Evolutionary conservation across 768 basidiomycete species (phyloP).

Genomic region (Nevesoporus exiguus): DNA sequence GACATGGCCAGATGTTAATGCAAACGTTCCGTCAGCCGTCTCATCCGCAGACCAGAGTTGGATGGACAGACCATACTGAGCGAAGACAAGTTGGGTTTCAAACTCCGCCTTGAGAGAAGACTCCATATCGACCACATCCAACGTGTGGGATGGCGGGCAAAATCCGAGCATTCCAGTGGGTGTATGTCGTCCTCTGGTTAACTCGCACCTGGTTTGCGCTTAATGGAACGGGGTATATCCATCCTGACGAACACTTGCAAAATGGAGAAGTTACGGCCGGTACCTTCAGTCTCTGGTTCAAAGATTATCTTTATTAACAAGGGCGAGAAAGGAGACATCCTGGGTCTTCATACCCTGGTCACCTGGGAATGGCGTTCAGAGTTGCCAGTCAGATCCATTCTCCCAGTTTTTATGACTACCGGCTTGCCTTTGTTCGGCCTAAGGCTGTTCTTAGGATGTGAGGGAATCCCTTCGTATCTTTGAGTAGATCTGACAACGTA

Average conservation of each 20-base stretch:
- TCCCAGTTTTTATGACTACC: slow-evolving; percentile 32
- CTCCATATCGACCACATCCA: neutral
- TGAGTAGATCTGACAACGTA: slow-evolving; percentile 3
- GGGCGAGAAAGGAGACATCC: slow-evolving; percentile 24
- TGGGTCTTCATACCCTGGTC: slow-evolving; percentile 25
- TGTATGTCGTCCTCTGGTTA: slow-evolving; percentile 27
- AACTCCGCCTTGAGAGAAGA: slow-evolving; percentile 23
- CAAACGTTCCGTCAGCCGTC: slow-evolving; percentile 16
- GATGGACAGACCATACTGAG: slow-evolving; percentile 27
- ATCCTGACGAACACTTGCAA: slow-evolving; percentile 42
- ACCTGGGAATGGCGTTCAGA: slow-evolving; percentile 39
- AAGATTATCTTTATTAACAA: slow-evolving; percentile 5
- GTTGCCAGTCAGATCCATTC: slow-evolving; percentile 36
- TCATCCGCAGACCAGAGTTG: slow-evolving; percentile 1
- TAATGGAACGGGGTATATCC: slow-evolving; percentile 36
- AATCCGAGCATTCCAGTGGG: slow-evolving; percentile 13
- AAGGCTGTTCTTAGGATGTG: slow-evolving; percentile 20
- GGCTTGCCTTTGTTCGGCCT: slow-evolving; percentile 30
- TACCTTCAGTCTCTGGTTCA: slow-evolving; percentile 11
- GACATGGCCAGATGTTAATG: neutral
- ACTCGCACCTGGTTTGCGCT: slow-evolving; percentile 31
- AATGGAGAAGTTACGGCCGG: slow-evolving; percentile 39
- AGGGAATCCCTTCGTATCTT: slow-evolving; percentile 6
- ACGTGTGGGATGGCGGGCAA: slow-evolving; percentile 7
- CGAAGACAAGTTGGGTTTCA: slow-evolving; percentile 21